Base-by-base conservation (phyloP, 495 filamentous ascomycete species). In the Apodospora peruviana region DNA sequence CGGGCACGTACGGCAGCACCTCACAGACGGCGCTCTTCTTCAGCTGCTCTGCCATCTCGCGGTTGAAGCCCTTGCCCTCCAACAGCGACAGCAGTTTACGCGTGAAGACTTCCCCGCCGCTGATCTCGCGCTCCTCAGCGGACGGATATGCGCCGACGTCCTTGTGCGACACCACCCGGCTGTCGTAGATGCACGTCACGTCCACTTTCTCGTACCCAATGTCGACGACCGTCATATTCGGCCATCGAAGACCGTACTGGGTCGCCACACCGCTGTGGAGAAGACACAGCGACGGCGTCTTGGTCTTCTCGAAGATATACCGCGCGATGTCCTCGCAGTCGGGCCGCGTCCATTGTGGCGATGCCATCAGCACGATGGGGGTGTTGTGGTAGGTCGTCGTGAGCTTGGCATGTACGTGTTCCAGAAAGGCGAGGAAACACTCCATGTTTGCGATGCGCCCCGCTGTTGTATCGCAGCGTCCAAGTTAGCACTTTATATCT, bases 291-390 rank as follows among this genome's bases (percentile, higher is more conserved):
- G 85, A 90, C 0, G 93, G 93, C 1, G 85, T 89, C 72, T 93
- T 95, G 64, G 95, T 95, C 67, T 90, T 90, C 67, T 97, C 93
- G 56, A 98, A 98, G 53, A 96, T 79, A 69, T 96, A 98, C 48
- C 88, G 87, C 4, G 90, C 85, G 32, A 97, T 78, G 10, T 71
- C 72, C 66, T 96, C 90, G 58, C 84, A 83, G 64, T 96, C 88
- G 40, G 83, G 80, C 4, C 82, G 76, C 9, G 88, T 88, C 88
- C 94, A 98, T 40, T 81, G 80, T 0, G 93, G 93, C 41, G 93
- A 83, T 12, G 84, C 70, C 60, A 98, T 84, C 46, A 98, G 76
- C 53, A 98, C 72, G 56, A 98, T 87, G 2, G 93, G 90, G 0
- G 91, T 96, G 58, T 73, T 76, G 68, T 97, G 93, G 62, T 96